Evolutionary conservation across 208 protist genomes (phyloP).

Genomic region (Leishmania turanica): DNA sequence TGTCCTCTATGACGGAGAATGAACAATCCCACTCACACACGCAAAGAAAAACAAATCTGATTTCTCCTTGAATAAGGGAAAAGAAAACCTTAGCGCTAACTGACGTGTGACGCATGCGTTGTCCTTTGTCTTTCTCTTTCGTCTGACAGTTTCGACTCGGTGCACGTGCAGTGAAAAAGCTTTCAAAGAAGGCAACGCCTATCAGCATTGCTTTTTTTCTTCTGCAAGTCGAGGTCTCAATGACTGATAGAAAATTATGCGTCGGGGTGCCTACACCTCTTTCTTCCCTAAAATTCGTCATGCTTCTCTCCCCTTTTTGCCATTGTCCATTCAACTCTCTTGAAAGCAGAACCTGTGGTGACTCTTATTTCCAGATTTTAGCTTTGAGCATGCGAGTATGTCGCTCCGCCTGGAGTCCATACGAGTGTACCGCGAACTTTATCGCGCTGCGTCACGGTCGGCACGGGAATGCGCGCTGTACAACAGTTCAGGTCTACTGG

Average conservation of each 20-base stretch:
- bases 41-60: background rate
- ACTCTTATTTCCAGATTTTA: background rate
- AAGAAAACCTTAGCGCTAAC: background rate
- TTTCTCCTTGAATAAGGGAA: background rate
- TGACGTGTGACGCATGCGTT: background rate
- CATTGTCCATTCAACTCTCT: background rate
- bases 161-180: background rate
- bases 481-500: conserved; percentile 43
- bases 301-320: background rate
- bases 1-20: background rate
- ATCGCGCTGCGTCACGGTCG: conserved; percentile 34
- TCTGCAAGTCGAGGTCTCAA: background rate
- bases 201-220: background rate
- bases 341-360: background rate
- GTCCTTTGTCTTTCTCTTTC: background rate
- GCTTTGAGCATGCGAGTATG: conserved; percentile 23
- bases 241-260: background rate
- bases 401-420: conserved; percentile 48
- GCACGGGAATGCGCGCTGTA: conserved; percentile 50
- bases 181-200: background rate
- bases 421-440: conserved; percentile 58
- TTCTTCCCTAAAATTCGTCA: background rate
- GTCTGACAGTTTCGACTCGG: background rate
- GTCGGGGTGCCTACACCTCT: background rate
- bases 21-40: too few species aligned